Evolutionary conservation across 2,329 filamentous ascomycete species (phyloP).

Genomic region (Monosporascus sp.): DNA sequence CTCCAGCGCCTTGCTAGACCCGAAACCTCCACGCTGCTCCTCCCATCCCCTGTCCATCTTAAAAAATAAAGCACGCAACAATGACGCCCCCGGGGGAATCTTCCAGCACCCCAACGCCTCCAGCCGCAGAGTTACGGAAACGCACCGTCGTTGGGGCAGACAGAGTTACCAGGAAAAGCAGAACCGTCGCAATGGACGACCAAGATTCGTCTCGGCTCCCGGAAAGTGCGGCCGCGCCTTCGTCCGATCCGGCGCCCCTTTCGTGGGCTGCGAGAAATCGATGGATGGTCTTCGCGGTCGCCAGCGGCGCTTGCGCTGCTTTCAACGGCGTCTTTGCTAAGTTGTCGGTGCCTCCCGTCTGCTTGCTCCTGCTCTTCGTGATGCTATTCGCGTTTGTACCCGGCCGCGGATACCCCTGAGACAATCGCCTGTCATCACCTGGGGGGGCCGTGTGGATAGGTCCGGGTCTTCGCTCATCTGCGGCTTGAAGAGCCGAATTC

Average conservation of each 20-base stretch:
- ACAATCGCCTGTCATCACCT: no score
- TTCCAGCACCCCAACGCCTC: background rate
- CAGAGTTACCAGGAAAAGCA: no score
- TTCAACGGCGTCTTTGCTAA: constrained; percentile 83
- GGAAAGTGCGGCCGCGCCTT: background rate
- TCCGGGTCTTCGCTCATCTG: no score
- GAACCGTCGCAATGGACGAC: no score
- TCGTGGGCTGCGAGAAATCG: constrained; percentile 32
- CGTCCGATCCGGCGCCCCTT: constrained; percentile 6
- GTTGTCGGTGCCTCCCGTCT: constrained; percentile 47
- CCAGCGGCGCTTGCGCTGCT: constrained; percentile 72
- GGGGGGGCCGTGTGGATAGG: no score
- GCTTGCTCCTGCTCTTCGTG: background rate
- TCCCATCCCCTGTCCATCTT: no score
- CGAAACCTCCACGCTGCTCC: no score
- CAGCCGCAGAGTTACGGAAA: background rate
- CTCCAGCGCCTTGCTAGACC: no score
- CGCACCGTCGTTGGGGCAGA: background rate
- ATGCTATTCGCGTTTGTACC: no score
- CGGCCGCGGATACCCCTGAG: no score
- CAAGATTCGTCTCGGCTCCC: no score
- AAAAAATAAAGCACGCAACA: background rate
- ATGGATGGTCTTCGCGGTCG: constrained; percentile 66
- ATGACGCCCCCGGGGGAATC: background rate
- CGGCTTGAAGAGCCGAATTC: no score